These are phyloP conservation scores for Hypoxylon intermedium DNA, from an alignment of 495 filamentous ascomycete genomes.

Conservation along the genomic window DNA sequence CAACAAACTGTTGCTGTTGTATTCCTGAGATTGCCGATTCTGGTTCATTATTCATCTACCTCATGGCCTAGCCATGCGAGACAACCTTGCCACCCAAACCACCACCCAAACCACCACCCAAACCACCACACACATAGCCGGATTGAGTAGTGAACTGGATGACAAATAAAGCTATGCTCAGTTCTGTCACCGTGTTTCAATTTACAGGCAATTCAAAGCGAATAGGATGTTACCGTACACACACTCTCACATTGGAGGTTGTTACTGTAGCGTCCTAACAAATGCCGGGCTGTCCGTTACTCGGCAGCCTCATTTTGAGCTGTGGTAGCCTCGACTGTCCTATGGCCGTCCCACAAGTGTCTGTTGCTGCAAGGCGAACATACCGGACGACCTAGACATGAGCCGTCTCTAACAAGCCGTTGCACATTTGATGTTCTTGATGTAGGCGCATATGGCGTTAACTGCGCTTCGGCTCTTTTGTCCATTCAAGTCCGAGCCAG, in stretches of 20 bases:
- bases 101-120: slow-evolving; percentile 2
- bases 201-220: slow-evolving; percentile 36
- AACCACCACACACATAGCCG: not conserved
- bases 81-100: slow-evolving; percentile 32
- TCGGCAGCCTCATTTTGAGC: slow-evolving; percentile 38
- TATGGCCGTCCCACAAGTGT: slow-evolving; percentile 19
- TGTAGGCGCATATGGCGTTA: slow-evolving; percentile 22
- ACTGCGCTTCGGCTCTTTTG: slow-evolving; percentile 8
- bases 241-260: slow-evolving; percentile 32
- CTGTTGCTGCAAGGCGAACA: slow-evolving; percentile 20
- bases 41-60: slow-evolving; percentile 36
- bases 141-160: slow-evolving; percentile 12
- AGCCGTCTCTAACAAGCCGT: slow-evolving; percentile 21
- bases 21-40: slow-evolving; percentile 12
- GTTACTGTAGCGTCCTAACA: slow-evolving; percentile 24
- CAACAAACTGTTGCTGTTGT: slow-evolving; percentile 8
- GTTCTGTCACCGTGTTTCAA: slow-evolving; percentile 21
- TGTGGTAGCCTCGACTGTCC: slow-evolving; percentile 35
- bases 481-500: slow-evolving; percentile 15
- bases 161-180: slow-evolving; percentile 29
- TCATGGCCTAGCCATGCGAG: slow-evolving; percentile 35
- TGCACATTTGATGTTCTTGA: slow-evolving; percentile 4
- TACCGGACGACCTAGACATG: not conserved
- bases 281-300: slow-evolving; percentile 27
- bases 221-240: slow-evolving; percentile 38